phyloP scores from a whole-genome alignment of 1,284 basidiomycete species.

The Dichomitus squalens region DNA sequence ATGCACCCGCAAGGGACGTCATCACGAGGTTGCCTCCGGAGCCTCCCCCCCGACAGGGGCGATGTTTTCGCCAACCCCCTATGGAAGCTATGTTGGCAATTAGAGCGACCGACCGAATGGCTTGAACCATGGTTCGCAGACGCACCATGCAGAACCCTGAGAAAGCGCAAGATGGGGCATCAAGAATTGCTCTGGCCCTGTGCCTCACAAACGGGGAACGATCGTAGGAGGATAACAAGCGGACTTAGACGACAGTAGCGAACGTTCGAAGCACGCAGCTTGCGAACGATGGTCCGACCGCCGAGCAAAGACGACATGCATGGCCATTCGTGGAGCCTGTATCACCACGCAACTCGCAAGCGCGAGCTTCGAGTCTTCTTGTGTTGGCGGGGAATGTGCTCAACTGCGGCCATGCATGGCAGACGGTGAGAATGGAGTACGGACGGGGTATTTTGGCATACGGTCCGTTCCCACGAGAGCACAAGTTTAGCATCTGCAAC shows the following conservation, averaged over 20 bases:
- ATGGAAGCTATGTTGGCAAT: neutral
- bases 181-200: neutral
- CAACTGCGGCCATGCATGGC: conserved; percentile 14
- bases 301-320: conserved; percentile 4
- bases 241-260: neutral
- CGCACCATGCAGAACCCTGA: conserved; percentile 6
- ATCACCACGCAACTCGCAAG: conserved; percentile 13
- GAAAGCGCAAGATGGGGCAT: neutral
- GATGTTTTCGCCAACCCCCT: neutral
- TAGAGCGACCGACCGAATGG: neutral
- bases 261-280: neutral
- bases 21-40: neutral
- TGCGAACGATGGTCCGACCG: neutral
- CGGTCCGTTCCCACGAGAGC: conserved; percentile 15
- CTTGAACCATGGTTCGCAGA: neutral
- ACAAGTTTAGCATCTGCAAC: conserved; percentile 16
- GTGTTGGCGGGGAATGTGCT: conserved; percentile 13
- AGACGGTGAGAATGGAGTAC: conserved; percentile 19
- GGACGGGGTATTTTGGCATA: conserved; percentile 14
- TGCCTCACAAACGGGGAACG: neutral
- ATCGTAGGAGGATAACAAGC: neutral
- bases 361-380: conserved; percentile 8
- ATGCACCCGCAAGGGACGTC: neutral
- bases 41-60: neutral
- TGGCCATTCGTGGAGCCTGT: conserved; percentile 15